Evolutionary conservation across 2,329 filamentous ascomycete species (phyloP).

Genomic region (Podosphaera xanthii): DNA sequence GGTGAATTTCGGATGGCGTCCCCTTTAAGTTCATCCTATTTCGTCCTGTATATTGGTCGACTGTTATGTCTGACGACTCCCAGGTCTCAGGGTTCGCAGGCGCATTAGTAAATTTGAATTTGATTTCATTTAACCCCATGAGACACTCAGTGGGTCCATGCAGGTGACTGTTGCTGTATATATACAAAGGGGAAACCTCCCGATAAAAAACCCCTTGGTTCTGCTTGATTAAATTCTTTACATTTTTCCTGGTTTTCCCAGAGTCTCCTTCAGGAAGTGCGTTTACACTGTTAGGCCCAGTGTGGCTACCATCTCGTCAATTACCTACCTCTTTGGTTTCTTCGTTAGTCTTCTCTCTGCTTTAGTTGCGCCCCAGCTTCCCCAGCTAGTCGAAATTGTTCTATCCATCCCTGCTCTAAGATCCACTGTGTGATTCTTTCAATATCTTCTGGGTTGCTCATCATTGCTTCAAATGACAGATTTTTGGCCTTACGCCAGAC

Average conservation of each 20-base stretch:
- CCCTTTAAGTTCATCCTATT: no score
- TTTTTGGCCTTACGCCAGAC: background rate
- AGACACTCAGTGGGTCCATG: background rate
- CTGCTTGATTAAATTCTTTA: background rate
- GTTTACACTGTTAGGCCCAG: background rate
- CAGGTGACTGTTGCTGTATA: background rate
- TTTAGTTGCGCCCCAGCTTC: background rate
- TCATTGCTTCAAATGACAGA: background rate
- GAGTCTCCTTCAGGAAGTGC: background rate
- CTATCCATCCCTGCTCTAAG: background rate
- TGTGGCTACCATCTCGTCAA: background rate
- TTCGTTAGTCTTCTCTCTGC: background rate
- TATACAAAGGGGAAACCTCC: background rate
- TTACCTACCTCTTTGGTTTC: background rate
- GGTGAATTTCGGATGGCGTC: no score
- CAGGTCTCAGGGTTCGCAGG: no score
- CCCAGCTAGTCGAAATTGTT: background rate
- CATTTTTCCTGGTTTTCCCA: background rate
- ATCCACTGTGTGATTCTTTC: background rate
- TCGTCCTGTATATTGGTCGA: no score
- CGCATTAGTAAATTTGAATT: background rate
- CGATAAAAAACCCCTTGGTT: background rate
- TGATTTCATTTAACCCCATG: background rate
- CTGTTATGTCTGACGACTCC: no score
- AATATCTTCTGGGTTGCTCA: background rate